Evolutionary conservation across 192 early-diverging fungal species (phyloP).

Genomic region (Linnemannia zychae): DNA sequence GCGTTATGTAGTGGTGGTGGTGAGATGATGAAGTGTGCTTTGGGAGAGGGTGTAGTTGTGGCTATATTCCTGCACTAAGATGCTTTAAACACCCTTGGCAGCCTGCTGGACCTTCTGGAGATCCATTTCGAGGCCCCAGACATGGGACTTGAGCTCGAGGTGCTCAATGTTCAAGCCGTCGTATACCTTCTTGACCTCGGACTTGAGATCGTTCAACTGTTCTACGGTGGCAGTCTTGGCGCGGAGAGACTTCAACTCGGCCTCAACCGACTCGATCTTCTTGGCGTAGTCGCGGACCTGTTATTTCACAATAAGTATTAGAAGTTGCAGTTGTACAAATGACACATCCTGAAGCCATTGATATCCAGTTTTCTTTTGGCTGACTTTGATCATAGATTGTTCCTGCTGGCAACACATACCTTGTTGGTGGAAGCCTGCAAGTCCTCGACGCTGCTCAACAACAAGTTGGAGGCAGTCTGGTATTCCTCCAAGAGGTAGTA

Average conservation of each 20-base stretch:
- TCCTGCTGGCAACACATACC: conserved; percentile 52
- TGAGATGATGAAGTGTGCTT: not conserved
- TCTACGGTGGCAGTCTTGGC: conserved; percentile 71
- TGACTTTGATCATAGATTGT: not conserved
- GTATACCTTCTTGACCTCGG: conserved; percentile 68
- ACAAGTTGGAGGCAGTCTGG: conserved; percentile 74
- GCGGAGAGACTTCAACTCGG: conserved; percentile 69
- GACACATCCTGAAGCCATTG: no score
- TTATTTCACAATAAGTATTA: not conserved
- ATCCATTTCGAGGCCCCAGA: conserved; percentile 78
- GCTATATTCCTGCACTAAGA: not conserved
- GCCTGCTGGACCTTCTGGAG: conserved; percentile 53
- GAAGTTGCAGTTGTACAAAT: no score
- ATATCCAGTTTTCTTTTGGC: no score
- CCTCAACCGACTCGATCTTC: conserved; percentile 84
- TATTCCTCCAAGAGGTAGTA: conserved; percentile 92
- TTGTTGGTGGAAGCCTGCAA: conserved; percentile 83
- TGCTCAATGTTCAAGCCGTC: conserved; percentile 85
- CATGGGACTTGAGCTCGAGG: conserved; percentile 86
- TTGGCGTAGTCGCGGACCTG: conserved; percentile 80
- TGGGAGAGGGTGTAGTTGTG: not conserved
- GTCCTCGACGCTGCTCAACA: conserved; percentile 84
- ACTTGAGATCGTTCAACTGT: conserved; percentile 63
- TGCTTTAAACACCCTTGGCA: conserved; percentile 37
- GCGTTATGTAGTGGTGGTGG: not conserved